Base-by-base conservation (phyloP, 495 filamentous ascomycete species). In the Bathelium albidoporum region DNA sequence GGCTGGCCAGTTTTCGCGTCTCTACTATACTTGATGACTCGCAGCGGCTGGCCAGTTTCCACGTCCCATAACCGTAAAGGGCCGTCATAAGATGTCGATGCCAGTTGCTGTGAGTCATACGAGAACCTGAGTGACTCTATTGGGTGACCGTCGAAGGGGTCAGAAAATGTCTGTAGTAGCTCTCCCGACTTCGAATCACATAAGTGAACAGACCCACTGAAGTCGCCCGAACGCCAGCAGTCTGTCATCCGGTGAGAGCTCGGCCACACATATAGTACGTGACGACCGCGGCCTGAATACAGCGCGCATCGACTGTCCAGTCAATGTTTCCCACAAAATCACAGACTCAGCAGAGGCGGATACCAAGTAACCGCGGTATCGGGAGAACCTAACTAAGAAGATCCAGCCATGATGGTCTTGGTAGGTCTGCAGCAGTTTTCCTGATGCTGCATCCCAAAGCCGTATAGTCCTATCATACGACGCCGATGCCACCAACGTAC, bases 401-500 rank as follows among this genome's bases (percentile, higher is more conserved):
- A 41, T 18, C 36, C 1, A 9, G 18, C 10, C 36, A 41, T 9
- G 0, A 18, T 41, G 36, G 1, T 18, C 36, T 18, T 41, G 0
- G 36, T 41, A 41, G 1, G 1, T 41, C 36, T 41, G 36, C 18
- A 41, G 0, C 18, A 41, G 10, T 41, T 1, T 41, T 41, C 36
- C 36, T 41, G 36, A 41, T 18, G 18, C 36, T 41, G 36, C 32
- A 59, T 66, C 43, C 64, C 64, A 66, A 9, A 41, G 9, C 36
- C 1, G 36, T 41, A 41, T 18, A 41, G 1, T 41, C 10, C 36
- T 18, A 41, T 41, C 18, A n/a, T 18, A 41, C 36, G 10, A 41
- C 18, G 36, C 36, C 36, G 18, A 18, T 41, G 36, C 36, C 36
- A 41, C 10, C 36, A 10, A 18, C 36, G 9, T 41, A 41, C 36